Conservation (phyloP, 371 early-diverging fungal genomes). For the Coemansia sp. region DNA sequence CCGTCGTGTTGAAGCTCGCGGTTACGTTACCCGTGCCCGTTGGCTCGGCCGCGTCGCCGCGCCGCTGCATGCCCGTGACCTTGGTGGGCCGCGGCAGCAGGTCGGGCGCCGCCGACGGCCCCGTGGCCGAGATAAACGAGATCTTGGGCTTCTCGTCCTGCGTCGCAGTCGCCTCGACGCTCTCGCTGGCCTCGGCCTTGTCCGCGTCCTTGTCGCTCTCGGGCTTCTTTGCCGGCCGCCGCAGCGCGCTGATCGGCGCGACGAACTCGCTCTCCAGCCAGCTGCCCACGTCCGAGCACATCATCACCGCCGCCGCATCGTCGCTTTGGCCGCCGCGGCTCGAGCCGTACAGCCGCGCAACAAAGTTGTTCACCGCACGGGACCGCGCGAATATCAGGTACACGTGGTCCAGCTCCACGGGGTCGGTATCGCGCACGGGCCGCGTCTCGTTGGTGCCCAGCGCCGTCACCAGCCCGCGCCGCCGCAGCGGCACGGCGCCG, state of each 20-base stretch:
- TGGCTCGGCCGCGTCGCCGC: not conserved
- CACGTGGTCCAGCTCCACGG: conserved; percentile 39
- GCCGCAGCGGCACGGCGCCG: not conserved
- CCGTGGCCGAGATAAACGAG: conserved; percentile 36
- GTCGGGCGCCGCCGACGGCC: conserved; percentile 20
- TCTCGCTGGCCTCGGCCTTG: not conserved
- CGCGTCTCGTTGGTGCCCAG: conserved; percentile 14
- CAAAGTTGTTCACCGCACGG: conserved; percentile 42
- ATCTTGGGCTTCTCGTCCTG: conserved; percentile 16
- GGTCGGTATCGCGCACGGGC: conserved; percentile 27
- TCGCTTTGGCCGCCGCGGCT: conserved; percentile 7
- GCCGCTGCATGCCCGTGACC: conserved; percentile 30
- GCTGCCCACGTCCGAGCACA: conserved; percentile 36
- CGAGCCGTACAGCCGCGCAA: conserved; percentile 26
- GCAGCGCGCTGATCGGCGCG: conserved; percentile 28
- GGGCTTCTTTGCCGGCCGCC: conserved; percentile 12
- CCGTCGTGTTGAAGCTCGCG: not conserved
- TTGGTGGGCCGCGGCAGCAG: conserved; percentile 22
- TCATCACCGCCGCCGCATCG: conserved; percentile 7
- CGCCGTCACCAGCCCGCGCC: conserved; percentile 10
- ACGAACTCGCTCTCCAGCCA: conserved; percentile 45
- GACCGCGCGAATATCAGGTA: conserved; percentile 43
- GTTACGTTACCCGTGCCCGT: not conserved
- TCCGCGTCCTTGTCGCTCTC: not conserved
- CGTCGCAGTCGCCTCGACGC: not conserved